Conservation (phyloP, 148 eudicot species). For the Cornus florida region DNA sequence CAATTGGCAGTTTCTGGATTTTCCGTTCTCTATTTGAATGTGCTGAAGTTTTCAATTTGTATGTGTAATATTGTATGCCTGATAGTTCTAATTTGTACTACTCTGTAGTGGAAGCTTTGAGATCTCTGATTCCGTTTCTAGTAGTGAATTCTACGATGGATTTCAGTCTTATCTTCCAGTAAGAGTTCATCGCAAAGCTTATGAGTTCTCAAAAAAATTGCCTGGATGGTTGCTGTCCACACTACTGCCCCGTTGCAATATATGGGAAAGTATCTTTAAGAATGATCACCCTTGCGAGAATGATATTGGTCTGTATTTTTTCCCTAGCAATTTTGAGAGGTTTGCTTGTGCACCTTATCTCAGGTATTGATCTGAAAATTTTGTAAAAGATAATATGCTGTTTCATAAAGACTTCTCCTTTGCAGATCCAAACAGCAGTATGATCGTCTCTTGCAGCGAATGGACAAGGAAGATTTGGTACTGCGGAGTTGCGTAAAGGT, state of each 20-base stretch:
- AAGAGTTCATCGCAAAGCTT: conserved; percentile 30
- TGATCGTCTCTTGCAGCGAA: conserved; percentile 22
- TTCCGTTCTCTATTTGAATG: too few species aligned
- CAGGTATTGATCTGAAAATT: too few species aligned
- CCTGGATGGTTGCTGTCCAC: conserved; percentile 25
- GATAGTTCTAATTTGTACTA: neutral
- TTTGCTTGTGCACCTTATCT: neutral
- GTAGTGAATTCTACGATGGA: conserved; percentile 9
- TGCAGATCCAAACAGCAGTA: conserved; percentile 24
- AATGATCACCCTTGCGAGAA: conserved; percentile 21
- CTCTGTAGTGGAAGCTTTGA: conserved; percentile 38
- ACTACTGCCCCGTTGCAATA: conserved; percentile 24
- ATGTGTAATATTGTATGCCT: too few species aligned
- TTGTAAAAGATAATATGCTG: neutral
- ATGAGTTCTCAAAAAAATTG: conserved; percentile 24
- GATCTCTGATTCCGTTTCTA: conserved; percentile 9
- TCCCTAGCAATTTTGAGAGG: conserved; percentile 14
- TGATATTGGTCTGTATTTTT: conserved; percentile 43
- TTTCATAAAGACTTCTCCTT: neutral
- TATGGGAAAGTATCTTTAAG: conserved; percentile 28
- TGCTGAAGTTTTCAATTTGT: too few species aligned
- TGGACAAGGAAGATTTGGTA: conserved; percentile 27
- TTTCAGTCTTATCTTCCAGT: conserved; percentile 39
- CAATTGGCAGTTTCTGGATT: too few species aligned
- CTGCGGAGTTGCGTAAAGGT: conserved; percentile 19